Evolutionary conservation across 306 rosid genomes (phyloP), one percentile per base, ranked within the genome.

Genomic region (Castanea crenata): DNA sequence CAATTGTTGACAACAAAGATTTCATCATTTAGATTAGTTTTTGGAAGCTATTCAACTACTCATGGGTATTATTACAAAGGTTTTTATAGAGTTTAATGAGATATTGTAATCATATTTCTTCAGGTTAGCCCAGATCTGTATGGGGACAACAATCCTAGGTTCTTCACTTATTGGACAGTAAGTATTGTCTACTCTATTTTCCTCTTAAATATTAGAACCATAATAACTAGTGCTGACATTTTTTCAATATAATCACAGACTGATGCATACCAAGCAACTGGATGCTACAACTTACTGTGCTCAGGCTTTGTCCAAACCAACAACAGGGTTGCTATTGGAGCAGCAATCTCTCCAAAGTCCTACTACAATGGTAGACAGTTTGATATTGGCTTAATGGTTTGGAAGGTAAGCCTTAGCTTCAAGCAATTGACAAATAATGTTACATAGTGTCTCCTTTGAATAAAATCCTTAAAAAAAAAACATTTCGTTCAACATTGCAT

Each of bases 131-230:
- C 99, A 25, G 98, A 93, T 87, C 80, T 93, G 71, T 96, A 96
- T 82, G 99, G 99, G 55, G 99, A 96, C 85, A 96, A 88, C 64
- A 89, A 89, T 78, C 99, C 99, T 4, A 86, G 99, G 74, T 93
- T 96, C 88, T 96, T 96, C 88, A 93, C 98, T 77, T 96, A 96
- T 74, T 96, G 99, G 99, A 96, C 99, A 4, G 99, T 96, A 79
- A 88, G 99, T 91, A 65, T 55, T 58, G 27, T 63, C 27, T 41
- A 59, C 21, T 7, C 9, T 44, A 64, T 38, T 27, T 32, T 69
- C 18, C 49, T 51, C 20, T 14, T 11, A 58, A 10, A 58, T 41
- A 16, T 57, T 18, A 31, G 5, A 69, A 0, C 20, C 6, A 0
- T 21, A 23, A 23, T 23, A 20, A 31, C 41, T 6, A 67, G 15